These are phyloP conservation scores for Yarrowia hollandica DNA, from an alignment of 805 yeast genomes.

Conservation along the genomic window DNA sequence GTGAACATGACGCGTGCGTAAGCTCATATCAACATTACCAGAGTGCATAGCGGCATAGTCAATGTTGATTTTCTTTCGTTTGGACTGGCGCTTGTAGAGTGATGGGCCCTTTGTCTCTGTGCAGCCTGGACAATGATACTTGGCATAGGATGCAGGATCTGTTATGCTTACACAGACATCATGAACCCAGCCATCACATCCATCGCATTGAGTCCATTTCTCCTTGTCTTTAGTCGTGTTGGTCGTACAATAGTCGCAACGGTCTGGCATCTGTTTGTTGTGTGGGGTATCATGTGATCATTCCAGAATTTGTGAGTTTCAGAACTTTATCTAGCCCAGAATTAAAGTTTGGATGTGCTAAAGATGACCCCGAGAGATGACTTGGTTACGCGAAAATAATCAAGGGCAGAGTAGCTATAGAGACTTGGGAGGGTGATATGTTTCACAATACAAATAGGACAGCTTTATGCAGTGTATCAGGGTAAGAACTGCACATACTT, in stretches of 20 bases:
- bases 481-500: too few relatives aligned
- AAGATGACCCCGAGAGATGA: constrained; percentile 1
- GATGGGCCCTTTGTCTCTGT: constrained; percentile 51
- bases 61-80: constrained; percentile 55
- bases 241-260: constrained; percentile 16
- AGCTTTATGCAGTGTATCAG: too few relatives aligned
- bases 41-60: constrained; percentile 53
- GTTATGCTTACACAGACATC: constrained; percentile 48
- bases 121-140: constrained; percentile 61
- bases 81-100: constrained; percentile 52
- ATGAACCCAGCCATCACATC: constrained; percentile 58
- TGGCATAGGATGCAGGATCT: constrained; percentile 42
- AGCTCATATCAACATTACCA: constrained; percentile 35
- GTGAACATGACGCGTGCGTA: constrained; percentile 34
- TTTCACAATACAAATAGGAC: too few relatives aligned
- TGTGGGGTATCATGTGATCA: constrained; percentile 19
- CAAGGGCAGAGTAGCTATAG: too few relatives aligned
- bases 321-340: constrained; percentile 1
- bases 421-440: too few relatives aligned
- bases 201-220: constrained; percentile 58
- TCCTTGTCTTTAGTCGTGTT: background rate
- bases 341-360: background rate
- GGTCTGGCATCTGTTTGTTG: constrained; percentile 10
- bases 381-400: background rate
- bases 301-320: background rate